Conservation (phyloP, 139 green algal genomes). For the Gonium pectorale region DNA sequence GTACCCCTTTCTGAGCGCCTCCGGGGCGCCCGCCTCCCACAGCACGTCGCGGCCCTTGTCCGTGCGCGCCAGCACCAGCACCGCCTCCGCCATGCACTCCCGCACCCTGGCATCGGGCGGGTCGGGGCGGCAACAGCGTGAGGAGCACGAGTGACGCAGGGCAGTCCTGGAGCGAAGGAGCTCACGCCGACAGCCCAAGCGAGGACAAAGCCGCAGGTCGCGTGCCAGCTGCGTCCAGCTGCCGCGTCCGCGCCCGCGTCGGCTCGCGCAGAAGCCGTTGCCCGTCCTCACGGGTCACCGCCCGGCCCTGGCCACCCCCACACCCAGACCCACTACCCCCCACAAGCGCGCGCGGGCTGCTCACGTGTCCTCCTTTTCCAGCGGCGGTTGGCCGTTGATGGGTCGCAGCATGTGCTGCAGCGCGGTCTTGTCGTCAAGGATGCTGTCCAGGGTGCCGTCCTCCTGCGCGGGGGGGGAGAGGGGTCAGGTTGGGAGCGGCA, state of each 20-base stretch:
- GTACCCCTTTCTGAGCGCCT: slow-evolving; percentile 73
- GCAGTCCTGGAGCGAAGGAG: too few species aligned
- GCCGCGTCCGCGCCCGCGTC: too few species aligned
- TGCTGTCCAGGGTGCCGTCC: slow-evolving; percentile 50
- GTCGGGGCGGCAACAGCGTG: too few species aligned
- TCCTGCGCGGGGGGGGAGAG: slow-evolving; percentile 28
- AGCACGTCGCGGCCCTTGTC: slow-evolving; percentile 68
- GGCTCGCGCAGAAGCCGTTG: too few species aligned
- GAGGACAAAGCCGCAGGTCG: too few species aligned
- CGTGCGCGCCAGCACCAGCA: slow-evolving; percentile 71
- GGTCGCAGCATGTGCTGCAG: slow-evolving; percentile 67
- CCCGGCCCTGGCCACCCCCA: too few species aligned
- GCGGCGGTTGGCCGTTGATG: slow-evolving; percentile 46
- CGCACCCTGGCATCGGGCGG: slow-evolving; percentile 60
- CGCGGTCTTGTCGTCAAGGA: slow-evolving; percentile 55
- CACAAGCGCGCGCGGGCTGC: background rate
- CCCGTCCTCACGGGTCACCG: too few species aligned
- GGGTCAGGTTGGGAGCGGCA: too few species aligned
- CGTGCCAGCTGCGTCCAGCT: too few species aligned
- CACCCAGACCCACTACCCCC: too few species aligned
- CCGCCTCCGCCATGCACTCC: slow-evolving; percentile 70
- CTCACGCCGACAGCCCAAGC: too few species aligned
- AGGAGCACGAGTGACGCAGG: too few species aligned
- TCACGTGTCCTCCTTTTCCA: slow-evolving; percentile 41
- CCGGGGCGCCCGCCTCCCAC: slow-evolving; percentile 72